phyloP scores from a whole-genome alignment of 352 stramenopile genomes.

The Phytopythium litorale region DNA sequence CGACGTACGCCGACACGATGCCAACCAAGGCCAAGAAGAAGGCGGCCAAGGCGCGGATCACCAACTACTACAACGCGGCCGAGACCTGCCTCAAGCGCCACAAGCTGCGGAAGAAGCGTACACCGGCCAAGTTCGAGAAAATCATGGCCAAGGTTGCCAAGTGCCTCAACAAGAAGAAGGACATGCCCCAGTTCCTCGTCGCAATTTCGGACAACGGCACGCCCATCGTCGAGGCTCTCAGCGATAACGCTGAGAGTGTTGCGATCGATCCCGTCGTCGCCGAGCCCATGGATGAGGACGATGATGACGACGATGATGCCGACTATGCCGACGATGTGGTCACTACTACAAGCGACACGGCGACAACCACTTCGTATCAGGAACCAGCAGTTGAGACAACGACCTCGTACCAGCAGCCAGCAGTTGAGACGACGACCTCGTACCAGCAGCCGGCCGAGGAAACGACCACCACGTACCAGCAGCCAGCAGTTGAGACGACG shows the following conservation, averaged over 20 bases:
- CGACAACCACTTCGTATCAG: too few species aligned
- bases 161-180: not conserved
- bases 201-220: not conserved
- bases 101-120: not conserved
- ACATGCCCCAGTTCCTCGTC: constrained; percentile 2
- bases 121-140: not conserved
- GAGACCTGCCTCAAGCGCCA: not conserved
- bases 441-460: not conserved
- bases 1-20: not conserved
- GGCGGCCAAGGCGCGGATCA: not conserved
- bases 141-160: not conserved
- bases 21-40: not conserved
- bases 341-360: too few species aligned
- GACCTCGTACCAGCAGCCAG: not conserved
- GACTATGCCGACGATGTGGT: not conserved
- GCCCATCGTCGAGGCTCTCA: not conserved
- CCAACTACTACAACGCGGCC: constrained; percentile 5
- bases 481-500: not conserved
- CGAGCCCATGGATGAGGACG: not conserved
- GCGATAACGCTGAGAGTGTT: not conserved
- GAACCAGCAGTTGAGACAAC: not conserved
- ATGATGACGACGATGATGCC: not conserved
- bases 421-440: not conserved
- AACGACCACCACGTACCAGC: not conserved
- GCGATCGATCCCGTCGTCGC: not conserved